Evolutionary conservation across 305 asterid species (phyloP).

Genomic region (Plantago rigida): DNA sequence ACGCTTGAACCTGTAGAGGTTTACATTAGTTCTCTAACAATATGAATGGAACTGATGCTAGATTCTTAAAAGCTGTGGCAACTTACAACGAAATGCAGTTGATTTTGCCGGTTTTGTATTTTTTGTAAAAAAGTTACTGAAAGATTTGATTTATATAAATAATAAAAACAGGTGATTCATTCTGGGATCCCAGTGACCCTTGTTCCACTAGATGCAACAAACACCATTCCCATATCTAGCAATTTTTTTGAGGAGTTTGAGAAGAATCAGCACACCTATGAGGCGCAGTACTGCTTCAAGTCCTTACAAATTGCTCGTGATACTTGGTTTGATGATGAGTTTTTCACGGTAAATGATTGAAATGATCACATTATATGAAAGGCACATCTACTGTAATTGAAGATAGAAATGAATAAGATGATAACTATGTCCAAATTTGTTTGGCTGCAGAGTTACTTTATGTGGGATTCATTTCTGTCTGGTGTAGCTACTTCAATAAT

Average conservation of each 20-base stretch:
- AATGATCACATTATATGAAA: not conserved
- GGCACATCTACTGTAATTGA: not conserved
- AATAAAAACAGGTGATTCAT: conserved; percentile 53
- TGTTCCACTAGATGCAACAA: conserved; percentile 86
- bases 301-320: conserved; percentile 70
- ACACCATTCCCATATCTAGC: conserved; percentile 61
- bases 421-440: conserved; percentile 15
- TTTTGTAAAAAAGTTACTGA: too few species aligned
- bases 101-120: too few species aligned
- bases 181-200: conserved; percentile 75
- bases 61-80: too few species aligned
- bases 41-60: too few species aligned
- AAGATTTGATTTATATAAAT: too few species aligned
- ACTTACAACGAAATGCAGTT: too few species aligned
- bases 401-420: not conserved
- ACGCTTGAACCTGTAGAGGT: too few species aligned
- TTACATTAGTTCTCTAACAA: too few species aligned
- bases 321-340: conserved; percentile 54
- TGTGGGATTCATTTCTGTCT: conserved; percentile 80
- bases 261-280: conserved; percentile 60
- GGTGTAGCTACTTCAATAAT: conserved; percentile 84
- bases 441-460: conserved; percentile 61
- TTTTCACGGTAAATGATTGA: conserved; percentile 45
- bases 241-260: conserved; percentile 49
- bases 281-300: conserved; percentile 78